phyloP scores from a whole-genome alignment of 768 basidiomycete species.

The Amylocystis lapponica region DNA sequence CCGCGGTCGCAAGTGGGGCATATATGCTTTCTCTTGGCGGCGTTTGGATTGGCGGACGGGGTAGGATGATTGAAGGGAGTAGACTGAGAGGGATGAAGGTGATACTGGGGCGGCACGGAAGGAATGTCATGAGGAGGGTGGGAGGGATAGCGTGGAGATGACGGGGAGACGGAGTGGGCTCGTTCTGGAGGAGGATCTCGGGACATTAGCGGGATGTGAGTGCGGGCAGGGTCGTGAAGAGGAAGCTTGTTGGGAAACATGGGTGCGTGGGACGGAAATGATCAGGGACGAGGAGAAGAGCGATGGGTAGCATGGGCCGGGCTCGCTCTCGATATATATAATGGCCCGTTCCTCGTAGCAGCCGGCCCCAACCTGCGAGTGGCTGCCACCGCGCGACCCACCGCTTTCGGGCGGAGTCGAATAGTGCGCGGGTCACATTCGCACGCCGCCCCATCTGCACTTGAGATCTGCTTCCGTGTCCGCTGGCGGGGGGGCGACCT shows the following conservation, averaged over 20 bases:
- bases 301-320: too few relatives aligned
- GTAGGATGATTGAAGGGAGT: constrained; percentile 1
- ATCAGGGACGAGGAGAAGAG: not conserved
- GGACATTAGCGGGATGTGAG: not conserved
- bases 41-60: not conserved
- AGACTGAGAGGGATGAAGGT: constrained; percentile 3
- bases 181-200: not conserved
- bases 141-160: not conserved
- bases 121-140: too few relatives aligned
- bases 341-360: too few relatives aligned
- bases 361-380: too few relatives aligned
- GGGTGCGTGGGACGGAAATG: not conserved
- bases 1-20: constrained; percentile 70
- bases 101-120: not conserved
- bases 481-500: too few relatives aligned
- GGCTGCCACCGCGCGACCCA: too few relatives aligned
- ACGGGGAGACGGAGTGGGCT: not conserved
- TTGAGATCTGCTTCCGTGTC: too few relatives aligned
- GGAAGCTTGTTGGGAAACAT: not conserved
- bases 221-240: not conserved
- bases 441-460: too few relatives aligned
- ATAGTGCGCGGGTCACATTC: too few relatives aligned
- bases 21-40: constrained; percentile 39
- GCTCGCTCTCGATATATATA: too few relatives aligned
- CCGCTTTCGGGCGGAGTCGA: too few relatives aligned